These are phyloP conservation scores for Boechera retrofracta DNA, from an alignment of 345 rosid species.

Conservation along the genomic window DNA sequence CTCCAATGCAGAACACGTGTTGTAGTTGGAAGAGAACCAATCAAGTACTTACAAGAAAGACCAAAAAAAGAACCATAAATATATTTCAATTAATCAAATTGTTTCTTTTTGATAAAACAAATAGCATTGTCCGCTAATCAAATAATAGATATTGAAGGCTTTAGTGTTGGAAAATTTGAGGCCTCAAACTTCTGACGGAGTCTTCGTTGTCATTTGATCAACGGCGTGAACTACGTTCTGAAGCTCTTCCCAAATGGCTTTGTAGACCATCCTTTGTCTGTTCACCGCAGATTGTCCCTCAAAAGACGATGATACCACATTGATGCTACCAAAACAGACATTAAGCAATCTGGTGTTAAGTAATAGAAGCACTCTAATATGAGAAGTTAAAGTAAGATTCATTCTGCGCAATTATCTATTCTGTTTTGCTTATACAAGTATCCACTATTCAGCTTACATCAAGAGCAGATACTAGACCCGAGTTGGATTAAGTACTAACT, in stretches of 20 bases:
- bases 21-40: not conserved
- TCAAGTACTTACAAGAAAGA: conserved; percentile 1
- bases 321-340: conserved; percentile 61
- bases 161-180: not conserved
- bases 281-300: conserved; percentile 91
- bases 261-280: conserved; percentile 97
- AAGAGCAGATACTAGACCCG: not conserved
- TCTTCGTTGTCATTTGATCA: conserved; percentile 90
- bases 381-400: not conserved
- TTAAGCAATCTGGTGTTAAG: not conserved
- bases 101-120: not conserved
- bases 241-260: conserved; percentile 99
- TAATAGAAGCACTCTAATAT: not conserved
- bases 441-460: conserved; percentile 13
- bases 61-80: not conserved
- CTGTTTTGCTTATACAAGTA: conserved; percentile 5
- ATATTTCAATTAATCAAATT: not conserved
- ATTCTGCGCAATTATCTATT: not conserved
- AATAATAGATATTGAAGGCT: conserved; percentile 9
- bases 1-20: not conserved
- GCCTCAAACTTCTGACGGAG: conserved; percentile 70
- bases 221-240: conserved; percentile 94
- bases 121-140: conserved; percentile 8
- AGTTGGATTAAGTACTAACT: not conserved
- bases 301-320: conserved; percentile 77